phyloP scores from a whole-genome alignment of 441 rosid genomes.

The Croton setiger region DNA sequence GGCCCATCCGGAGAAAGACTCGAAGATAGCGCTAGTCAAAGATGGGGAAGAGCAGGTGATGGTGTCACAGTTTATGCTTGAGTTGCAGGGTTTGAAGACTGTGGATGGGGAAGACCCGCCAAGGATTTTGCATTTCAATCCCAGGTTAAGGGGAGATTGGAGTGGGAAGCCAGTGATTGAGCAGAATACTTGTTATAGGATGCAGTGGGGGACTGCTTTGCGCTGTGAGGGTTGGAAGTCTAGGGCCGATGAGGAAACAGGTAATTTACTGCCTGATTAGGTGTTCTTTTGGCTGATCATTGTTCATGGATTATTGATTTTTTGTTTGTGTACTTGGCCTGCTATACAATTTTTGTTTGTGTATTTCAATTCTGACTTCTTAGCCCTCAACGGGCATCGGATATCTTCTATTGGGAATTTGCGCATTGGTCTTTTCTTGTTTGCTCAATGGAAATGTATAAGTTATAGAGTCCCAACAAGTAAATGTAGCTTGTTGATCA shows the following conservation, averaged over 20 bases:
- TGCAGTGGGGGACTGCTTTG: slow-evolving; percentile 89
- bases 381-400: not conserved
- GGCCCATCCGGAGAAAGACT: slow-evolving; percentile 64
- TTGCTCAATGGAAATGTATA: not conserved
- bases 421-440: not conserved
- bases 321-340: not conserved
- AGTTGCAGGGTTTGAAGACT: slow-evolving; percentile 76
- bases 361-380: not conserved
- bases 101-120: slow-evolving; percentile 97
- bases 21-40: slow-evolving; percentile 48
- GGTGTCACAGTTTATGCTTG: slow-evolving; percentile 93
- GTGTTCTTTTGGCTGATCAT: not conserved
- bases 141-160: slow-evolving; percentile 93
- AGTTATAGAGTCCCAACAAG: not conserved
- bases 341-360: not conserved
- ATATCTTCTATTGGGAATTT: not conserved
- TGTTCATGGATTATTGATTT: slow-evolving; percentile 2
- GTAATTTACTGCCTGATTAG: slow-evolving; percentile 31
- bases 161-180: slow-evolving; percentile 92
- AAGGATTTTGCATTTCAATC: slow-evolving; percentile 83
- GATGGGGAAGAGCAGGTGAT: slow-evolving; percentile 44
- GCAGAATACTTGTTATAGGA: slow-evolving; percentile 90
- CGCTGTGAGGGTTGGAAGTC: slow-evolving; percentile 87
- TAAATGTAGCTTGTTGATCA: not conserved
- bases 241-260: slow-evolving; percentile 74